Base-by-base conservation (phyloP, 805 yeast genomes). In the Kuraishia borneana region DNA sequence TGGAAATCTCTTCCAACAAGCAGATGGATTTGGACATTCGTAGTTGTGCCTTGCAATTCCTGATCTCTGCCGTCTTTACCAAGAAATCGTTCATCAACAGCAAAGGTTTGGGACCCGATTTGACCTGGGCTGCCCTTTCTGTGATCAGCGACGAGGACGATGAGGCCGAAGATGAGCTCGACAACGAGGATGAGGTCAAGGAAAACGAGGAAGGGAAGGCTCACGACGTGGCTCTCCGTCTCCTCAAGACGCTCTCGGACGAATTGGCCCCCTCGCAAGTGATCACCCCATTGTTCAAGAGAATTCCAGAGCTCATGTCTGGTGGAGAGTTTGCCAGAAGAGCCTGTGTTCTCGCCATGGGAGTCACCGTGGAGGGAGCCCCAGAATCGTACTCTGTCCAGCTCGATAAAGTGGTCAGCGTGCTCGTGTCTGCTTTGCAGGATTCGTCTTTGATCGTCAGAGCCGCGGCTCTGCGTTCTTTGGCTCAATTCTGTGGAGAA, bases 211-310 rank as follows among this genome's bases (percentile, higher is more conserved):
- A 89, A 59, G 81, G 76, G 49, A 70, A 77, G 36, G 94, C 95
- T 37, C 59, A 76, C 30, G 57, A 80, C 33, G 68, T 85, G 43
- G 95, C 94, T 12, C 68, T 87, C 47, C 74, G 95, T 60, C 63
- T 89, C 39, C 56, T 92, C 35, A 82, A 84, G 35, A 72, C 73
- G 50, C 74, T 89, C 44, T 73, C 97, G 13, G 64, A 78, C 30
- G 87, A 80, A 50, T 67, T 92, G 48, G 96, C 99, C 35, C 95
- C 97, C 33, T 73, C 85, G 29, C 98, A 92, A 58, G 94, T 83
- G 37, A 76, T 88, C 43, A 70, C 67, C 42, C 89, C 95, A 30
- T 68, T 89, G 41, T 66, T 85, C 40, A 83, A 76, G 43, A 71
- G 69, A 43, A 56, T 83, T 42, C 68, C 73, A 30, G 52, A 68